Base-by-base conservation (phyloP, 106 monocot genomes). In the Acorus gramineus region DNA sequence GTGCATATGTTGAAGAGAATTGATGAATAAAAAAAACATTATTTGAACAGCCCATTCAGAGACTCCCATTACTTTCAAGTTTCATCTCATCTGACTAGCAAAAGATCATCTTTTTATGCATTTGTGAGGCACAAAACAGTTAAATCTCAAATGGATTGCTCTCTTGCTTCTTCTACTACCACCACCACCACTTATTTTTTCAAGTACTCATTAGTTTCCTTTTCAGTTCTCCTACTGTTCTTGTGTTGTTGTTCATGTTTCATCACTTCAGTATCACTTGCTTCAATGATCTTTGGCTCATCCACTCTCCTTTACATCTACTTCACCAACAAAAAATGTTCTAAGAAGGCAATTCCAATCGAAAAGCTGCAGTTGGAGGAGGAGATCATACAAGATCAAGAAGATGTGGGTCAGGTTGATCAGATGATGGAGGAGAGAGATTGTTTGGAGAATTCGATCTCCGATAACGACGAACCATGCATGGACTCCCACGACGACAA, bases 361-460 rank as follows among this genome's bases (percentile, higher is more conserved):
- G 57, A 53, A 28, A 13, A 68, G 5, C 47, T 49, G 8, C 64
- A 12, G n/a, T 49, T 13, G 70, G 60, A 53, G 3, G 63, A 50
- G 56, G 52, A 60, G 28, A 28, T 14, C 4, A 60, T 51, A 51
- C 63, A 13, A 64, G 14, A 45, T 28, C 55, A 57, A 46, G 42
- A 60, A 47, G 14, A 14, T 11, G 49, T 50, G 28, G 50, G 6
- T 64, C 55, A 47, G 9, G 47, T 10, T 4, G 61, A 44, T 7
- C 11, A 61, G 44, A 64, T 28, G 63, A 3, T 4, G 7, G 11
- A 3, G n/a, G 63, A 64, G 13, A 48, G 13, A 4, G 46, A 63
- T 46, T 66, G 54, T 12, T 79, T 68, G 0, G 73, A 77, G 6
- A 67, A 60, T 52, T 80, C 84, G 14, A 71, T 85, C 52, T 86